Evolutionary conservation across 2,329 filamentous ascomycete species (phyloP), one percentile per base, ranked within the genome.

Genomic region (Periconia macrospinosa): DNA sequence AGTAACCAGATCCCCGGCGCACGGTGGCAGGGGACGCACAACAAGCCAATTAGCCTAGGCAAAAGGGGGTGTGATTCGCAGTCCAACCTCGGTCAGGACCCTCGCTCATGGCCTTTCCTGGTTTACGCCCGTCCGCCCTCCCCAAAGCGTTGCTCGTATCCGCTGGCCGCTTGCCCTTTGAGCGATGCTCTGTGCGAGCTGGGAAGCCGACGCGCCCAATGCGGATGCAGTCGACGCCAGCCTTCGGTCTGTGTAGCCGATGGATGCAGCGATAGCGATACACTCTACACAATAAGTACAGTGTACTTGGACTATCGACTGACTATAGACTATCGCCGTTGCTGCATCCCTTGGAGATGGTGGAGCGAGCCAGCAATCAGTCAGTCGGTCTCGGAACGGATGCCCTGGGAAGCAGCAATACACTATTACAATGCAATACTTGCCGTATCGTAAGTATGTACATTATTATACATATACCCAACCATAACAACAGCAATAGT

Each of bases 11-110:
- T 41, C 33, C 46, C 46, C 46, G 46, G 47, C 40, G 35, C 47
- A 19, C 40, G 47, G 47, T 30, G 37, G 37, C 41, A 40, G 47
- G 30, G 23, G 42, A 43, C 18, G 23, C 37, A 14, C 11, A 19
- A 30, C 33, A 17, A 37, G 48, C 48, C 49, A 41, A 33, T 51
- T 45, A 45, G 41, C 49, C 41, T 42, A 44, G 43, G 33, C 41
- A 17, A 10, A 15, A 10, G 19, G 5, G 5, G 13, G 20, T 1
- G 15, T 50, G 48, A 50, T 50, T 50, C 30, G 48, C 48, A 45
- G 27, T 14, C 23, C 41, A 8, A 30, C 33, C 15, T 33, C 41
- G n/a, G n/a, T n/a, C n/a, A n/a, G n/a, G n/a, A n/a, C n/a, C 11
- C 41, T 19, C 35, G n/a, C 8, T 35, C n/a, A 15, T 30, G 15